A percentile compares a stretch with the other conserved stretches of the same genome.
phyloP scores from a whole-genome alignment of 225 moss, liverwort and hornwort genomes.

The Marchantia polymorpha region DNA sequence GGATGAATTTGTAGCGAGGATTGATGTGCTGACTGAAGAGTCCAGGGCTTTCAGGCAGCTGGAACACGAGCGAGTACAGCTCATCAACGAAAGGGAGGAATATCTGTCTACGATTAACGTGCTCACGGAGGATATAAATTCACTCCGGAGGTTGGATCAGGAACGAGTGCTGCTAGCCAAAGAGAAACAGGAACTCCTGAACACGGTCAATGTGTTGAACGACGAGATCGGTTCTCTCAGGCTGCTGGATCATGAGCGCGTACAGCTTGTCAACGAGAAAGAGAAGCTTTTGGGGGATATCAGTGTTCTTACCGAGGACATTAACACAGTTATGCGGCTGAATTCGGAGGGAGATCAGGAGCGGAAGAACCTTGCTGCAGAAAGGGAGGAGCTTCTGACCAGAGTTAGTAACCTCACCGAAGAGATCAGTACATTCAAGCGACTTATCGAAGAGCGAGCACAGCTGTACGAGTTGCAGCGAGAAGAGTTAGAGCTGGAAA shows the following conservation, averaged over 20 bases:
- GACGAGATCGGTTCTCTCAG: slow-evolving; percentile 29
- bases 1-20: slow-evolving; percentile 21
- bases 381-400: slow-evolving; percentile 24
- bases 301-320: slow-evolving; percentile 19
- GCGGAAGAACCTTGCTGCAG: slow-evolving; percentile 13
- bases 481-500: slow-evolving; percentile 45
- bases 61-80: slow-evolving; percentile 20
- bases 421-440: slow-evolving; percentile 28
- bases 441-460: slow-evolving; percentile 28
- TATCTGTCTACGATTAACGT: slow-evolving; percentile 6
- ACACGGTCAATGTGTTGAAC: slow-evolving; percentile 12
- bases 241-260: slow-evolving; percentile 32
- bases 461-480: slow-evolving; percentile 40
- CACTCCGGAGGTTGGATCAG: slow-evolving; percentile 28
- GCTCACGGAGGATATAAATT: slow-evolving; percentile 27
- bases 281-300: slow-evolving; percentile 11
- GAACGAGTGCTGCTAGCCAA: slow-evolving; percentile 22
- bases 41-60: slow-evolving; percentile 17
- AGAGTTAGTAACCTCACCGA: slow-evolving; percentile 19
- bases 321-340: slow-evolving; percentile 23
- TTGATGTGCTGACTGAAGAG: slow-evolving; percentile 24
- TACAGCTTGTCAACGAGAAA: slow-evolving; percentile 16
- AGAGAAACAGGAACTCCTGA: slow-evolving; percentile 18
- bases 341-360: slow-evolving; percentile 20
- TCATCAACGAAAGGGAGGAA: slow-evolving; percentile 27